Evolutionary conservation across 257 asterid genomes (phyloP).

Genomic region (Solanum tarijense): DNA sequence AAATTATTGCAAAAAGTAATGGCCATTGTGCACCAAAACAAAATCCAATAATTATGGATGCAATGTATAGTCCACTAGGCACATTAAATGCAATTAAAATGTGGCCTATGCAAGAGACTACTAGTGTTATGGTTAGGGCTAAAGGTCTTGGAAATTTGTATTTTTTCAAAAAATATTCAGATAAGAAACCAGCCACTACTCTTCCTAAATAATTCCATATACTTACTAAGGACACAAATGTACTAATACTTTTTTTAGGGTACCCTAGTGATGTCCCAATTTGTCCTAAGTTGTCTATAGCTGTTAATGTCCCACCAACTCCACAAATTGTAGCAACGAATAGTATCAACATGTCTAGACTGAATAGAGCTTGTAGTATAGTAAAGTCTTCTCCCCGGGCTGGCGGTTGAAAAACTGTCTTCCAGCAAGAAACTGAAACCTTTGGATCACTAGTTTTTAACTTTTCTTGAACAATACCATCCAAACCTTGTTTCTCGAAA

Average conservation of each 20-base stretch:
- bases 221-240: constrained; percentile 76
- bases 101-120: constrained; percentile 53
- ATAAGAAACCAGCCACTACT: constrained; percentile 54
- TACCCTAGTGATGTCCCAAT: constrained; percentile 58
- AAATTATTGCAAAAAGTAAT: constrained; percentile 59
- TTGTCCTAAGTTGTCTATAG: constrained; percentile 64
- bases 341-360: constrained; percentile 47
- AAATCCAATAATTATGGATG: constrained; percentile 70
- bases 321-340: constrained; percentile 66
- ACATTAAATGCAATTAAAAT: constrained; percentile 51
- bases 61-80: constrained; percentile 50
- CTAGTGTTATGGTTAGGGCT: constrained; percentile 34
- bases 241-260: constrained; percentile 45
- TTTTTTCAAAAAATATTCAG: constrained; percentile 43
- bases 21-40: constrained; percentile 94
- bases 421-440: constrained; percentile 55
- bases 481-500: background rate
- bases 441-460: background rate
- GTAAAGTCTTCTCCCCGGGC: constrained; percentile 59
- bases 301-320: constrained; percentile 72
- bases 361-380: constrained; percentile 68
- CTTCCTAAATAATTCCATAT: constrained; percentile 79
- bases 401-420: constrained; percentile 45
- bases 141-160: constrained; percentile 60
- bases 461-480: background rate